A percentile compares a stretch with the other conserved stretches of the same genome.
Conservation (phyloP, 768 basidiomycete genomes). For the Boletus coccyginus region DNA sequence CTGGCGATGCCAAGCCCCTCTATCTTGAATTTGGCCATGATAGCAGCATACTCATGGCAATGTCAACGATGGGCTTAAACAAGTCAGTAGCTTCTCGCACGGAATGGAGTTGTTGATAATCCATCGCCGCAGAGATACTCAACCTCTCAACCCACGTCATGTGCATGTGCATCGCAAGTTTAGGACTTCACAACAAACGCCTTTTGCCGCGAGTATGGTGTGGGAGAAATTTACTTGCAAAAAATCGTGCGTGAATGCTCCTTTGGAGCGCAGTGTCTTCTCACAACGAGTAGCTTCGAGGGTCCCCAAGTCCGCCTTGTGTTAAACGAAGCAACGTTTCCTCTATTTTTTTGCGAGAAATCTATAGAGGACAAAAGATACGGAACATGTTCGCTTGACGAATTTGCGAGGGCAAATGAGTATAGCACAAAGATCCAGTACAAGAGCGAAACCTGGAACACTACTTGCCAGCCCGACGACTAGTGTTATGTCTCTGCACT, state of each 20-base stretch:
- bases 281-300: constrained; percentile 22
- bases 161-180: constrained; percentile 32
- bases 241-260: constrained; percentile 25
- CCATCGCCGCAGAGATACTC: constrained; percentile 27
- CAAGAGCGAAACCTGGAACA: constrained; percentile 36
- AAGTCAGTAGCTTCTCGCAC: constrained; percentile 23
- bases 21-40: constrained; percentile 46
- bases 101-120: not conserved
- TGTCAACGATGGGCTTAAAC: constrained; percentile 38
- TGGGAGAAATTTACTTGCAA: constrained; percentile 42
- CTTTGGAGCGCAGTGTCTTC: not conserved
- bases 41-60: constrained; percentile 37
- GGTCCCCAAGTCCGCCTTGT: constrained; percentile 41
- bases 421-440: constrained; percentile 27
- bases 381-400: constrained; percentile 38
- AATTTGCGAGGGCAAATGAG: constrained; percentile 32
- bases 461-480: constrained; percentile 28
- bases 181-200: constrained; percentile 39
- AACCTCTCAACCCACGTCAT: constrained; percentile 28
- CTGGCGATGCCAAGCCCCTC: constrained; percentile 30
- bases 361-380: constrained; percentile 27
- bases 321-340: constrained; percentile 40
- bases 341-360: constrained; percentile 35
- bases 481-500: not conserved
- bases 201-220: constrained; percentile 43